A percentile compares a stretch with the other conserved stretches of the same genome.
phyloP scores from a whole-genome alignment of 495 filamentous ascomycete species.

The Neurospora cerealis region DNA sequence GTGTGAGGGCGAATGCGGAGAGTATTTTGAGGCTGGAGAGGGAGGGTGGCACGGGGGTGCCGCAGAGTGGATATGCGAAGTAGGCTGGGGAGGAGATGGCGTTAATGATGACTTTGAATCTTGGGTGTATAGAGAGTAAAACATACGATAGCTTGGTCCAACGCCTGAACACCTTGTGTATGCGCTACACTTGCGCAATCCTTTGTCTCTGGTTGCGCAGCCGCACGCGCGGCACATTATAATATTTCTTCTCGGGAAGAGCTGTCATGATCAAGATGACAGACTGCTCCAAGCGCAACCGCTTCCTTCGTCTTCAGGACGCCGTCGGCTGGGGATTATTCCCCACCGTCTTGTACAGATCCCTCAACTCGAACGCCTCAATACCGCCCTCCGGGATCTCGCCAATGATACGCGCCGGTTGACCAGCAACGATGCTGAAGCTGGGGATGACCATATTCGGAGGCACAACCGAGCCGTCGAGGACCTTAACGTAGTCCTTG shows the following conservation, averaged over 20 bases:
- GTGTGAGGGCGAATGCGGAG: constrained; percentile 18
- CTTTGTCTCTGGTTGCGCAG: not conserved
- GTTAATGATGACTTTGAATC: not conserved
- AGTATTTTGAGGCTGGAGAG: constrained; percentile 14
- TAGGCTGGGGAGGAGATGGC: not conserved
- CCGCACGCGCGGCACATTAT: not conserved
- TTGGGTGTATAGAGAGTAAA: not conserved
- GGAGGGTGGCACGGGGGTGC: constrained; percentile 1
- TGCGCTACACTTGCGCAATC: not conserved
- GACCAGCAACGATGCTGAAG: constrained; percentile 74
- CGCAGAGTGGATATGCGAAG: not conserved
- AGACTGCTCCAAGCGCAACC: not conserved
- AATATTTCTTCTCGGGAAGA: fast-evolving
- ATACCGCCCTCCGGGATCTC: constrained; percentile 72
- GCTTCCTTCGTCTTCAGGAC: constrained; percentile 15
- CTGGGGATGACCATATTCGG: constrained; percentile 84
- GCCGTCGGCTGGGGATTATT: constrained; percentile 36
- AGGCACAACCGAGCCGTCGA: constrained; percentile 75
- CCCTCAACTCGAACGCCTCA: constrained; percentile 49
- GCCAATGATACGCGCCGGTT: constrained; percentile 71
- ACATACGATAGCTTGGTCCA: not conserved
- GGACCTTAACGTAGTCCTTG: constrained; percentile 77
- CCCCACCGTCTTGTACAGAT: constrained; percentile 42
- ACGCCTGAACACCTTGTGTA: not conserved
- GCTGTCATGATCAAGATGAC: not conserved